Evolutionary conservation across 495 filamentous ascomycete species (phyloP).

Genomic region (Jackrogersella minutella): DNA sequence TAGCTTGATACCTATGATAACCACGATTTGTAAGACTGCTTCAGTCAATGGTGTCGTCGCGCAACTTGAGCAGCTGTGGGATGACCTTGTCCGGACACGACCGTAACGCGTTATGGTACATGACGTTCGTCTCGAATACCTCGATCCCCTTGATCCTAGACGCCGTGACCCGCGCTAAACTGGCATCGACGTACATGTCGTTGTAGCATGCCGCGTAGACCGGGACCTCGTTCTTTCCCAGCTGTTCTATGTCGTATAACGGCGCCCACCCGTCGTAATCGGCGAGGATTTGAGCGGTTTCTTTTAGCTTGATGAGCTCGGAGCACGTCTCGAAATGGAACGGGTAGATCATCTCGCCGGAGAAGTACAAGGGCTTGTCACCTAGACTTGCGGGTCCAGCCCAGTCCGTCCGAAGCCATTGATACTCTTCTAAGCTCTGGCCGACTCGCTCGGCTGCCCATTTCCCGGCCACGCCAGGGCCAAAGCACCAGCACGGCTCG

Average conservation of each 20-base stretch:
- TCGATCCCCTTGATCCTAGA: constrained; percentile 77
- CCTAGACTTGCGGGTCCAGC: constrained; percentile 43
- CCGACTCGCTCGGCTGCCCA: constrained; percentile 61
- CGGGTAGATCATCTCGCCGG: constrained; percentile 90
- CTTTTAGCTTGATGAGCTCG: constrained; percentile 70
- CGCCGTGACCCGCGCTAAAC: constrained; percentile 75
- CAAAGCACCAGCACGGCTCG: constrained; percentile 81
- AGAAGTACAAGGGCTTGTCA: constrained; percentile 75
- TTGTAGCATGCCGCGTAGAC: constrained; percentile 90
- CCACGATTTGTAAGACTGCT: background rate
- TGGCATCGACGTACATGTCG: constrained; percentile 94
- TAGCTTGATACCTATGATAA: constrained; percentile 4
- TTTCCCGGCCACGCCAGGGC: constrained; percentile 51
- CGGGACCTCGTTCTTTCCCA: constrained; percentile 81
- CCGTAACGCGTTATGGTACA: constrained; percentile 86
- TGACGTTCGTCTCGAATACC: constrained; percentile 81
- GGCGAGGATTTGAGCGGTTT: constrained; percentile 76
- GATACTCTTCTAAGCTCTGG: constrained; percentile 44
- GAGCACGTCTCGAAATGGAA: constrained; percentile 80
- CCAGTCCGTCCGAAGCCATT: constrained; percentile 52
- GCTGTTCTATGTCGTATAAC: constrained; percentile 77
- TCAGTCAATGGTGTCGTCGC: constrained; percentile 77
- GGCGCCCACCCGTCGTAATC: constrained; percentile 70
- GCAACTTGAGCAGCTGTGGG: constrained; percentile 71
- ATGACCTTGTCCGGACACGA: constrained; percentile 77